Evolutionary conservation across 495 filamentous ascomycete species (phyloP).

Genomic region (Annulohypoxylon bovei): DNA sequence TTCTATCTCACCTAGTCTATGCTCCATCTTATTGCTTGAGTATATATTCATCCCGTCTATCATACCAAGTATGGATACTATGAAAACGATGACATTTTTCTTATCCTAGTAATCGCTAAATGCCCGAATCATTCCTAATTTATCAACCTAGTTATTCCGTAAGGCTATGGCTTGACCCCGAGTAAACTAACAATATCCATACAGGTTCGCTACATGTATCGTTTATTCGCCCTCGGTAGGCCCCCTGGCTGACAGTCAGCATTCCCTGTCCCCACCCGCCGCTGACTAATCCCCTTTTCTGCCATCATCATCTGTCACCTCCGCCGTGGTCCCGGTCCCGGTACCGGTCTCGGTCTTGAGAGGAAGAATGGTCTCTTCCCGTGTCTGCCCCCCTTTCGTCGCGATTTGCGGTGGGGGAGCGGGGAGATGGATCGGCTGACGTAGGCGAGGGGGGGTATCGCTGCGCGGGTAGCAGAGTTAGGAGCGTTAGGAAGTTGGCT

Average conservation of each 20-base stretch:
- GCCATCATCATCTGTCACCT: background rate
- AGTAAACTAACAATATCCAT: background rate
- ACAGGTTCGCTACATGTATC: background rate
- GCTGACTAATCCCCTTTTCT: background rate
- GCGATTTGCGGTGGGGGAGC: background rate
- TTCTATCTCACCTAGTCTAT: background rate
- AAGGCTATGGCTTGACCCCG: background rate
- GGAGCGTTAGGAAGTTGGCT: constrained; percentile 11
- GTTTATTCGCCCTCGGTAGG: background rate
- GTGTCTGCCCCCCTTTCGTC: background rate
- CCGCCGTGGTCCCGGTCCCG: background rate
- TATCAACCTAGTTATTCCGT: background rate
- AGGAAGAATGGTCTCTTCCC: background rate
- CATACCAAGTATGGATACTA: background rate
- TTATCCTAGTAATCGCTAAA: background rate
- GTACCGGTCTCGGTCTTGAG: background rate
- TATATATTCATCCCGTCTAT: background rate
- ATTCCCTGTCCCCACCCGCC: no score
- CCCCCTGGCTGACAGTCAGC: background rate
- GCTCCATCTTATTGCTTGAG: background rate
- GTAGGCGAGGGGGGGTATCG: background rate
- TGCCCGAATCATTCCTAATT: background rate
- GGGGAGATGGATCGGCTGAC: background rate
- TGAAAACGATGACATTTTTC: background rate
- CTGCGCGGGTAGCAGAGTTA: constrained; percentile 7